These are phyloP conservation scores for Pseudocercospora vitis DNA, from an alignment of 2,329 filamentous ascomycete species.

Conservation along the genomic window DNA sequence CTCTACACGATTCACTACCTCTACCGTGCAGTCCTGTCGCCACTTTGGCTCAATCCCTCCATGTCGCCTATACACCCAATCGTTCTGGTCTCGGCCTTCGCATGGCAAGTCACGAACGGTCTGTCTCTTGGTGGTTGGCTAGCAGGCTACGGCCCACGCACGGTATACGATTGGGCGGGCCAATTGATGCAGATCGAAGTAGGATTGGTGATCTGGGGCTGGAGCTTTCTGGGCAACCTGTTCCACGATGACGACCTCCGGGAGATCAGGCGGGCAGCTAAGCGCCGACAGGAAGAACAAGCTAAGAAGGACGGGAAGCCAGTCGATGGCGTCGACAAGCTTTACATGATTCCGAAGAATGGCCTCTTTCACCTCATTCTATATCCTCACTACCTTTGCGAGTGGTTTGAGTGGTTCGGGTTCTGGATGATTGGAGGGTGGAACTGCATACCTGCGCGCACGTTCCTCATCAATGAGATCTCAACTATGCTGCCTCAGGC, in stretches of 20 bases:
- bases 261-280: conserved; percentile 74
- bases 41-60: conserved; percentile 76
- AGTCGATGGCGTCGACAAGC: conserved; percentile 64
- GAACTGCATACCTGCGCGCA: conserved; percentile 70
- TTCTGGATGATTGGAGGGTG: conserved; percentile 74
- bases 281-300: conserved; percentile 56
- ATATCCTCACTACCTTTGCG: conserved; percentile 91
- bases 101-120: conserved; percentile 81
- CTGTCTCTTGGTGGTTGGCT: conserved; percentile 77
- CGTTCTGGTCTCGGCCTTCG: conserved; percentile 63
- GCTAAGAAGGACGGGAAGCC: conserved; percentile 48
- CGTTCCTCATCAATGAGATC: conserved; percentile 83
- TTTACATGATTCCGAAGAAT: conserved; percentile 82
- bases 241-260: conserved; percentile 88
- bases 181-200: conserved; percentile 50
- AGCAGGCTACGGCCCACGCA: conserved; percentile 72
- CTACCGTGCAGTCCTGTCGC: conserved; percentile 83
- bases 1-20: conserved; percentile 80
- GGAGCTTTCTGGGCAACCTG: conserved; percentile 77
- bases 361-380: conserved; percentile 81
- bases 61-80: conserved; percentile 84
- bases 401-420: conserved; percentile 95
- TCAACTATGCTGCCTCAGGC: conserved; percentile 88
- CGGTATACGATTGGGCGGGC: conserved; percentile 54
- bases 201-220: conserved; percentile 73